phyloP scores from a whole-genome alignment of 129 eudicot genomes.

The Artemisia tridentata region DNA sequence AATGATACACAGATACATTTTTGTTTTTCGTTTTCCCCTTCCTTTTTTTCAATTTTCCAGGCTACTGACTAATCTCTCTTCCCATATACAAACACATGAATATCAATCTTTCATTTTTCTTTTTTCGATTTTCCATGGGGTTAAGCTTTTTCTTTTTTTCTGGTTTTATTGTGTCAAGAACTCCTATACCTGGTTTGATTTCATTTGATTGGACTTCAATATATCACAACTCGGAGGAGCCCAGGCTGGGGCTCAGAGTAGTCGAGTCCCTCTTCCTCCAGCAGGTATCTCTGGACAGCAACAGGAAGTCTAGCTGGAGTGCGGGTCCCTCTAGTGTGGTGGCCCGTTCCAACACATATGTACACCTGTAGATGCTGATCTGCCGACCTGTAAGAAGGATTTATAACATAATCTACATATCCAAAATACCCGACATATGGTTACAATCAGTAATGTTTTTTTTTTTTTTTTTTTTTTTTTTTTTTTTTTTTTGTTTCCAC shows the following conservation, averaged over 20 bases:
- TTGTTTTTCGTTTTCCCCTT: too few species aligned
- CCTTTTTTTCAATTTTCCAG: too few species aligned
- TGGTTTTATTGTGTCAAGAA: constrained; percentile 48
- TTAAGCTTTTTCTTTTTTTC: constrained; percentile 14
- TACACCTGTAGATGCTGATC: constrained; percentile 72
- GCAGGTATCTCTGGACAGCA: constrained; percentile 80
- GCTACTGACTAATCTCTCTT: too few species aligned
- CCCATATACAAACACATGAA: constrained; percentile 51
- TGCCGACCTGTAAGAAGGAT: constrained; percentile 70
- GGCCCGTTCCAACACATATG: constrained; percentile 90
- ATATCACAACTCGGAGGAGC: constrained; percentile 74
- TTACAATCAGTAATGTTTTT: too few species aligned
- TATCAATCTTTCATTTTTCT: constrained; percentile 7
- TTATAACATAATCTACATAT: too few species aligned
- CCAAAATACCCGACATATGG: too few species aligned
- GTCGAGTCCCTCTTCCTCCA: constrained; percentile 88
- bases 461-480: too few species aligned
- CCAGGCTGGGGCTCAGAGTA: constrained; percentile 92
- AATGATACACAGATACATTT: too few species aligned
- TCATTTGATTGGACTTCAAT: constrained; percentile 35
- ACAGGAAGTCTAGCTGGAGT: too few species aligned
- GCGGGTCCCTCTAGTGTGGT: constrained; percentile 80
- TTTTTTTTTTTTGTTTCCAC: too few species aligned
- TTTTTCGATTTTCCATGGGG: constrained; percentile 27
- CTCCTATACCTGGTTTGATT: constrained; percentile 42